Conservation (phyloP, 75 land plant species). For the Pinus tabuliformis region DNA sequence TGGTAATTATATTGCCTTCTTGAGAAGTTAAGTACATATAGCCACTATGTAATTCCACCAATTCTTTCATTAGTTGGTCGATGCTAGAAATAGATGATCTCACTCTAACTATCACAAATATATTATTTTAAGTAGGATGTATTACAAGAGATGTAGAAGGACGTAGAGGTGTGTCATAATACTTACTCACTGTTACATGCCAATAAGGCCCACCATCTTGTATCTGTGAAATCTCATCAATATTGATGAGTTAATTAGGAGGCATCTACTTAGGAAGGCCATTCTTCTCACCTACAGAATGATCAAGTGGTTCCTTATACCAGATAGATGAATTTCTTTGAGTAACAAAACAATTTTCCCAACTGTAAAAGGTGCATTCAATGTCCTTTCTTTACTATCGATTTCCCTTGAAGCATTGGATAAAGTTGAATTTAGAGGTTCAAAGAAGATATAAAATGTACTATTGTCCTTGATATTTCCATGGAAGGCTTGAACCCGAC, state of each 20-base stretch:
- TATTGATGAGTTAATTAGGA: constrained; percentile 54
- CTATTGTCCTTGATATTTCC: constrained; percentile 50
- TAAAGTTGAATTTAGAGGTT: constrained; percentile 27
- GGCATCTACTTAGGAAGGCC: constrained; percentile 33
- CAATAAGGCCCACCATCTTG: constrained; percentile 63
- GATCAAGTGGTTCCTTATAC: constrained; percentile 57
- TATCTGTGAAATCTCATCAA: constrained; percentile 55
- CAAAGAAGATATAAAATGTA: constrained; percentile 63
- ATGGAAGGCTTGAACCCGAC: constrained; percentile 74
- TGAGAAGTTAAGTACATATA: constrained; percentile 68
- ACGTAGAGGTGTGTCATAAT: constrained; percentile 53
- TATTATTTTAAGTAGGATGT: constrained; percentile 33
- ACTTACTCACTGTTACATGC: constrained; percentile 71
- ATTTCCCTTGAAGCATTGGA: constrained; percentile 7
- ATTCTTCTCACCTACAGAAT: constrained; percentile 36
- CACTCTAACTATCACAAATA: constrained; percentile 70
- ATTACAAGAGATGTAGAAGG: constrained; percentile 70
- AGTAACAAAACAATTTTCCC: constrained; percentile 23
- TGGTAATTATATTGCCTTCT: constrained; percentile 71
- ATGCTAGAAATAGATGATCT: constrained; percentile 71
- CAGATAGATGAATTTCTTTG: constrained; percentile 40
- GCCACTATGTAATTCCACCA: constrained; percentile 63
- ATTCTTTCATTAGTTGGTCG: constrained; percentile 68
- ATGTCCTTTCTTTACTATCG: neutral
- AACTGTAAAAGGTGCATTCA: constrained; percentile 18